Evolutionary conservation across 192 early-diverging fungal species (phyloP).

Genomic region (Helicostylum pulchrum): DNA sequence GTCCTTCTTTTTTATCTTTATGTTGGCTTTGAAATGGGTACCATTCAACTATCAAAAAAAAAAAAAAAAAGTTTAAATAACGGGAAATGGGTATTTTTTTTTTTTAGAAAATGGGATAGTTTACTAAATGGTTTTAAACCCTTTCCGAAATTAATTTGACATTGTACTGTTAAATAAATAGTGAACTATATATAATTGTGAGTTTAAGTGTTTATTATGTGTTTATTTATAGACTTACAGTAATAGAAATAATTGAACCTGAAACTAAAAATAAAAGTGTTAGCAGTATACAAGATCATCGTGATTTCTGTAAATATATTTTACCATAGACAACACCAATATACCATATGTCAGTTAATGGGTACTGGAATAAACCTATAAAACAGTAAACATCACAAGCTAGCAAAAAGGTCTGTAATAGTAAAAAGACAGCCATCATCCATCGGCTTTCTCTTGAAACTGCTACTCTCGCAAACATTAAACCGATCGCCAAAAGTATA

Average conservation of each 20-base stretch:
- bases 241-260: not conserved
- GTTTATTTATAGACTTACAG: not conserved
- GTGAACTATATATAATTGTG: not conserved
- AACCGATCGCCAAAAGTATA: not conserved
- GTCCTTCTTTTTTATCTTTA: too few relatives aligned
- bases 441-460: slow-evolving; percentile 1
- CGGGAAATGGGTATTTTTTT: too few relatives aligned
- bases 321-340: slow-evolving; percentile 8
- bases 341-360: not conserved
- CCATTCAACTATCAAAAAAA: too few relatives aligned
- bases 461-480: not conserved
- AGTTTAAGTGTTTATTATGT: not conserved
- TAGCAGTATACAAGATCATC: not conserved
- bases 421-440: slow-evolving; percentile 1
- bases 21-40: too few relatives aligned
- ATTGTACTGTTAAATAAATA: not conserved
- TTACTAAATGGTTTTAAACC: not conserved
- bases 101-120: too few relatives aligned
- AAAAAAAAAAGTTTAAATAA: too few relatives aligned
- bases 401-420: not conserved
- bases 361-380: not conserved
- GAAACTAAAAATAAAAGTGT: not conserved
- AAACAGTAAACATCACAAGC: not conserved
- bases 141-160: not conserved
- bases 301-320: not conserved